Evolutionary conservation across 768 basidiomycete species (phyloP).

Genomic region (Amanita jacksonii): DNA sequence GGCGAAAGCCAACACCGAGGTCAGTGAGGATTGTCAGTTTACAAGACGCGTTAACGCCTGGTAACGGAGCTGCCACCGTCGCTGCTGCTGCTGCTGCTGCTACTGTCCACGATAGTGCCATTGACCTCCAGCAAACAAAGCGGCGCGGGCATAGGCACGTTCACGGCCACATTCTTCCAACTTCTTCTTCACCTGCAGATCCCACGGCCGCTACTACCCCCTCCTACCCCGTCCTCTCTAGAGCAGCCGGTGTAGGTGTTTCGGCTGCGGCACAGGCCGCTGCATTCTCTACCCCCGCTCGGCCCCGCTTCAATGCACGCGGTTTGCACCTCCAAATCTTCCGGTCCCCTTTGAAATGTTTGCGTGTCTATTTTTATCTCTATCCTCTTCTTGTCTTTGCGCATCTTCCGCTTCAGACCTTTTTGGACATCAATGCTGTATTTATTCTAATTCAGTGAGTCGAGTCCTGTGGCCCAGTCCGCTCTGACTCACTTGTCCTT

Average conservation of each 20-base stretch:
- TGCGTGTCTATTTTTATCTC: slow-evolving; percentile 55
- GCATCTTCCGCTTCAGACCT: slow-evolving; percentile 69
- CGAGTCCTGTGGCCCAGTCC: slow-evolving; percentile 8
- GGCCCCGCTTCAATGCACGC: slow-evolving; percentile 59
- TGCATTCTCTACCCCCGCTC: slow-evolving; percentile 11
- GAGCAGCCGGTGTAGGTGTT: slow-evolving; percentile 25
- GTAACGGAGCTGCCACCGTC: slow-evolving; percentile 32
- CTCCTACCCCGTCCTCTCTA: slow-evolving; percentile 35
- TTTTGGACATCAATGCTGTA: slow-evolving; percentile 84
- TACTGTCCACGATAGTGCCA: too few relatives aligned
- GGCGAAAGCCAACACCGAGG: slow-evolving; percentile 72
- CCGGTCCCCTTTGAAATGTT: slow-evolving; percentile 44
- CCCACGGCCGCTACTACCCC: too few relatives aligned
- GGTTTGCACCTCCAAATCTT: slow-evolving; percentile 62
- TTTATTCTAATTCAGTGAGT: slow-evolving; percentile 80
- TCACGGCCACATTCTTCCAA: slow-evolving; percentile 43
- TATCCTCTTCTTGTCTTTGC: slow-evolving; percentile 65
- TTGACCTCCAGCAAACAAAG: too few relatives aligned
- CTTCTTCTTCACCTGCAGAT: slow-evolving; percentile 29
- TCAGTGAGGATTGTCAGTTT: slow-evolving; percentile 76
- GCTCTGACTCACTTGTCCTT: slow-evolving; percentile 6
- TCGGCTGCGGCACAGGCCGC: slow-evolving; percentile 6
- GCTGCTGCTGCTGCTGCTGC: too few relatives aligned
- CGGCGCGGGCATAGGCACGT: slow-evolving; percentile 18
- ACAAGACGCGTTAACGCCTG: slow-evolving; percentile 35